Percentiles rank a stretch among this genome's conserved stretches.
These are phyloP conservation scores for Coemansia sp. DNA, from an alignment of 192 early-diverging fungal species.

Conservation along the genomic window DNA sequence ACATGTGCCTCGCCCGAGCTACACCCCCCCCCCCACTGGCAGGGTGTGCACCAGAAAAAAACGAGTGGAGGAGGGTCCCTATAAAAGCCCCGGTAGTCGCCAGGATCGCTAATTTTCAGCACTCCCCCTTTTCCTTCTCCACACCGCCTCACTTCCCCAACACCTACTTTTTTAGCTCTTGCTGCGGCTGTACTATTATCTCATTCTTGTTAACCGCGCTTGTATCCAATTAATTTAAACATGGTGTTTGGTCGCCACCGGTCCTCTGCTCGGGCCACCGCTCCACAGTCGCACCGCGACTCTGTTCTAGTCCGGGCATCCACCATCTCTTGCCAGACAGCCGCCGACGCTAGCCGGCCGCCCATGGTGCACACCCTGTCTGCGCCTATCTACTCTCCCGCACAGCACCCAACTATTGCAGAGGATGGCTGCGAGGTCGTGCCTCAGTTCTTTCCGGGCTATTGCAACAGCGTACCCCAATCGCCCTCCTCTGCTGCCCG, in stretches of 20 bases:
- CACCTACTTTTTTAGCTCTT: background rate
- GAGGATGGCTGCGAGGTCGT: constrained; percentile 40
- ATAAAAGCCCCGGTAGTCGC: background rate
- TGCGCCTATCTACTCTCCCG: background rate
- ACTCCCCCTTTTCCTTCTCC: background rate
- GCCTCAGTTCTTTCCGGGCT: constrained; percentile 46
- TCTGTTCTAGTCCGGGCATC: constrained; percentile 6
- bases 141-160: background rate
- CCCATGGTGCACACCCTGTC: constrained; percentile 37
- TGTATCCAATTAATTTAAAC: background rate
- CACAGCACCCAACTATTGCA: constrained; percentile 12
- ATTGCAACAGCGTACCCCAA: constrained; percentile 5
- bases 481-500: background rate
- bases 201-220: background rate
- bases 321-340: background rate
- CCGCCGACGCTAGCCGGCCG: background rate
- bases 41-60: background rate
- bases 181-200: background rate
- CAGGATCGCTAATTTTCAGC: background rate
- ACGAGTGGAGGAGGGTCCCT: background rate
- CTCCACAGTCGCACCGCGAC: background rate
- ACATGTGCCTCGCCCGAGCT: background rate
- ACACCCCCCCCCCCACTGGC: background rate
- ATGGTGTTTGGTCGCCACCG: constrained; percentile 5
- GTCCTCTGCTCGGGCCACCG: background rate